Evolutionary conservation across 352 stramenopile genomes (phyloP).

Genomic region (Nothophytophthora sp.): DNA sequence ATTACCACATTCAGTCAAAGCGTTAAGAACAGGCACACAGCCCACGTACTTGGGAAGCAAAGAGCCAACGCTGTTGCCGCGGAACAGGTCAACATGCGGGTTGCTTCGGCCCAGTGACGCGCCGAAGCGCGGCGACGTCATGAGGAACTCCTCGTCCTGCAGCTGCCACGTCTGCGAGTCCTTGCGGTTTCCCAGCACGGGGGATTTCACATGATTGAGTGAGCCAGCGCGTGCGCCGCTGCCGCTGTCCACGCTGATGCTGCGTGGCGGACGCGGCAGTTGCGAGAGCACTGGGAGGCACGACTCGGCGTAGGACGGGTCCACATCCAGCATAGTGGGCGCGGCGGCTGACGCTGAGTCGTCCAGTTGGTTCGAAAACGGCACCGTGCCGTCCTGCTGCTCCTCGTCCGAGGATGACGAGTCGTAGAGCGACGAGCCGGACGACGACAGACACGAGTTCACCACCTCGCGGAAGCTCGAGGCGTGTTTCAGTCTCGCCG

Average conservation of each 20-base stretch:
- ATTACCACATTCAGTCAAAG: not conserved
- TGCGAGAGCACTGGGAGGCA: conserved; percentile 51
- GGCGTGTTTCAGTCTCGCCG: conserved; percentile 26
- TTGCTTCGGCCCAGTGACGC: conserved; percentile 21
- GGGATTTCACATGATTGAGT: conserved; percentile 54
- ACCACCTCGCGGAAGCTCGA: conserved; percentile 49
- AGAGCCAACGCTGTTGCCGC: conserved; percentile 25
- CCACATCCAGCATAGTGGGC: too few relatives aligned
- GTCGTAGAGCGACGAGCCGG: conserved; percentile 54
- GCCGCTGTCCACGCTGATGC: conserved; percentile 46
- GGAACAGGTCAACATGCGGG: conserved; percentile 28
- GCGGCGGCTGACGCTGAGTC: conserved; percentile 10
- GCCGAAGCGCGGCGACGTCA: conserved; percentile 56
- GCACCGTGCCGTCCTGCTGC: conserved; percentile 11
- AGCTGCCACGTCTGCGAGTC: conserved; percentile 71
- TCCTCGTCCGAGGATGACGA: conserved; percentile 54
- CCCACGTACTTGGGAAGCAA: conserved; percentile 34
- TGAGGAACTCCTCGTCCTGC: conserved; percentile 67
- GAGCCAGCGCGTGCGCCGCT: conserved; percentile 18
- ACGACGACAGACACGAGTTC: conserved; percentile 50
- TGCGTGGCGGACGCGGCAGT: conserved; percentile 39
- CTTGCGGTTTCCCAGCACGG: conserved; percentile 56
- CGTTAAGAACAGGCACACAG: not conserved
- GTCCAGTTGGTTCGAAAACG: conserved; percentile 17
- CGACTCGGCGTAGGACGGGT: conserved; percentile 46